These are phyloP conservation scores for Pisolithus thermaeus DNA, from an alignment of 1,284 basidiomycete genomes.

Conservation along the genomic window DNA sequence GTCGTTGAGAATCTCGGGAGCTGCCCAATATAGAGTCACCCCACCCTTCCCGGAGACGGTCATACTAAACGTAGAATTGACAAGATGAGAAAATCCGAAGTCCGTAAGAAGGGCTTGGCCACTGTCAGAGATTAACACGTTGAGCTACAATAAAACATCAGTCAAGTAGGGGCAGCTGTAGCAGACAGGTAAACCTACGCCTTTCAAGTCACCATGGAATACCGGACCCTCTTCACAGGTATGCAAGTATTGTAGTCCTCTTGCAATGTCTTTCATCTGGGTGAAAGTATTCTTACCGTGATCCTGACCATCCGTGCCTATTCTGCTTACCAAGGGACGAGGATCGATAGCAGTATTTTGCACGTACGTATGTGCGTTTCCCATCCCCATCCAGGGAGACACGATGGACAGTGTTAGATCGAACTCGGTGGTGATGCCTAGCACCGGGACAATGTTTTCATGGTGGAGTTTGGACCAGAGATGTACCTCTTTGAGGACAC, in stretches of 20 bases:
- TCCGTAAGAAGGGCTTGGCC: neutral
- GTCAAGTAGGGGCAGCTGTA: neutral
- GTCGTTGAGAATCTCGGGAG: neutral
- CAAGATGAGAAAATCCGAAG: neutral
- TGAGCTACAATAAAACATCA: neutral
- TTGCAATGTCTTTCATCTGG: neutral
- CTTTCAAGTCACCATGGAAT: neutral
- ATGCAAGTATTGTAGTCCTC: neutral
- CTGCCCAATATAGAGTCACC: neutral
- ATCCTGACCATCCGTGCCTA: too few relatives aligned
- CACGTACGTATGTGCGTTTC: neutral
- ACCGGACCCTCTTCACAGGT: neutral
- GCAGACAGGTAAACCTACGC: neutral
- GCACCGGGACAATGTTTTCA: neutral
- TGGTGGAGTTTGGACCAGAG: neutral
- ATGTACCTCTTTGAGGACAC: neutral
- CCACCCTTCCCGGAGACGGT: too few relatives aligned
- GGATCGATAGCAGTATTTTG: neutral
- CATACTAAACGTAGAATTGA: neutral
- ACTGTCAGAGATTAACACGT: neutral
- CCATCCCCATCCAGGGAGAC: neutral
- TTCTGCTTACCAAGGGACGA: neutral
- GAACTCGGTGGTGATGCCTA: neutral
- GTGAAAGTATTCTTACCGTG: neutral
- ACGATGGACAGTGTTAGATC: neutral